Percentiles rank a stretch among this genome's conserved stretches.
Conservation (phyloP, 108 stramenopile species). For the Skeletonema marinoi region DNA sequence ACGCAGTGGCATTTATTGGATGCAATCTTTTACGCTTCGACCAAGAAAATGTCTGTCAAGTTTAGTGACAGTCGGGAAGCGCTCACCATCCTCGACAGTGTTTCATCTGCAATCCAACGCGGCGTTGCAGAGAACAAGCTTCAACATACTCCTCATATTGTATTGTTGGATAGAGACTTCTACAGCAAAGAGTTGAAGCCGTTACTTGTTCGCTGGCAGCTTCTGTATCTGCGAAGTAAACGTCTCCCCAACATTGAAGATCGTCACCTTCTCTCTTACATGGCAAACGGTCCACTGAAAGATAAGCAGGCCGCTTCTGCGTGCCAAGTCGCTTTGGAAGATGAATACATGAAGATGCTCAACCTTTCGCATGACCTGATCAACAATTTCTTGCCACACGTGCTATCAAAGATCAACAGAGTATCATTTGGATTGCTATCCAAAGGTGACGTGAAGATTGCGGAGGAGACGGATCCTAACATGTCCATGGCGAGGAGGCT, state of each 20-base stretch:
- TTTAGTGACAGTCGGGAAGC: constrained; percentile 88
- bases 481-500: constrained; percentile 92
- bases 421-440: constrained; percentile 94
- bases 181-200: constrained; percentile 90
- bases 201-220: constrained; percentile 94
- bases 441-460: constrained; percentile 70
- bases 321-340: constrained; percentile 90
- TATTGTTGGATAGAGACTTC: constrained; percentile 87
- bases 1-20: constrained; percentile 95
- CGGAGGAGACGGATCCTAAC: constrained; percentile 79
- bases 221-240: constrained; percentile 91
- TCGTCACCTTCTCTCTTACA: constrained; percentile 89
- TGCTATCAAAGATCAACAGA: constrained; percentile 96
- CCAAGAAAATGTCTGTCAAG: constrained; percentile 86
- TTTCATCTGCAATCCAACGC: constrained; percentile 75
- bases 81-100: constrained; percentile 81
- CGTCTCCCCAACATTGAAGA: constrained; percentile 91
- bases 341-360: constrained; percentile 98
- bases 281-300: constrained; percentile 87
- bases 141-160: constrained; percentile 93
- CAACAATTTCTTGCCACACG: constrained; percentile 89
- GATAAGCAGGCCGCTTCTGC: constrained; percentile 78
- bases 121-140: constrained; percentile 84
- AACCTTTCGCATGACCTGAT: constrained; percentile 96
- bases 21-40: constrained; percentile 78